Percentiles rank a stretch among this genome's conserved stretches.
Evolutionary conservation across 495 filamentous ascomycete species (phyloP).

Genomic region (Daldinia decipiens): DNA sequence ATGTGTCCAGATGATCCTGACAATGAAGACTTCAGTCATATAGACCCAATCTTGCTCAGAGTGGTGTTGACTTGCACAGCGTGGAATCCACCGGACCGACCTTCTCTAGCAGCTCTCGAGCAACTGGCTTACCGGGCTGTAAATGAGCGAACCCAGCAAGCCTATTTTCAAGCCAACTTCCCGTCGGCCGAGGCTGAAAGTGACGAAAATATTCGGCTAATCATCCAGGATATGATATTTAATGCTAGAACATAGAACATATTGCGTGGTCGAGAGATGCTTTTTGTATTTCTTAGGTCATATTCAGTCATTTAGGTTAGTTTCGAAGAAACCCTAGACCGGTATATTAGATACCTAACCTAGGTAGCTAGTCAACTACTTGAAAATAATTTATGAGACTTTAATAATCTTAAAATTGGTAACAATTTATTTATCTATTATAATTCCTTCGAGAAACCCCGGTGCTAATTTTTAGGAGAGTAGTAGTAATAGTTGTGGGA

Average conservation of each 20-base stretch:
- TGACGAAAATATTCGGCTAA: not conserved
- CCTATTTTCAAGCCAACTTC: not conserved
- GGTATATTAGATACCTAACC: no score
- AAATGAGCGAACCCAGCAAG: not conserved
- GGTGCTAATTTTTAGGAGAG: no score
- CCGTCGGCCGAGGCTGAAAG: not conserved
- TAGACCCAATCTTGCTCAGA: not conserved
- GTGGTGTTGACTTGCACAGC: not conserved
- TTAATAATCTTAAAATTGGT: no score
- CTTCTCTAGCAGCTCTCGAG: not conserved
- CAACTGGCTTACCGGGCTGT: not conserved
- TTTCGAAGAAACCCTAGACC: no score
- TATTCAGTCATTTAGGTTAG: not conserved
- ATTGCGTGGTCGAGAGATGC: no score
- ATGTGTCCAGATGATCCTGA: not conserved
- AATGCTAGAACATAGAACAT: not conserved
- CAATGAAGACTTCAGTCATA: not conserved
- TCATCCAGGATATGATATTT: not conserved
- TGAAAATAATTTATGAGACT: no score
- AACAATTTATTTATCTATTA: no score
- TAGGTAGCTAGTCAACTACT: no score
- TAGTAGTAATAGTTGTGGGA: no score
- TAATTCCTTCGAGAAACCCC: no score
- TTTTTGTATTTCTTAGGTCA: not conserved
- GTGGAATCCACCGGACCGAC: not conserved